Evolutionary conservation across 148 eudicot genomes (phyloP).

Genomic region (Spergularia marina): DNA sequence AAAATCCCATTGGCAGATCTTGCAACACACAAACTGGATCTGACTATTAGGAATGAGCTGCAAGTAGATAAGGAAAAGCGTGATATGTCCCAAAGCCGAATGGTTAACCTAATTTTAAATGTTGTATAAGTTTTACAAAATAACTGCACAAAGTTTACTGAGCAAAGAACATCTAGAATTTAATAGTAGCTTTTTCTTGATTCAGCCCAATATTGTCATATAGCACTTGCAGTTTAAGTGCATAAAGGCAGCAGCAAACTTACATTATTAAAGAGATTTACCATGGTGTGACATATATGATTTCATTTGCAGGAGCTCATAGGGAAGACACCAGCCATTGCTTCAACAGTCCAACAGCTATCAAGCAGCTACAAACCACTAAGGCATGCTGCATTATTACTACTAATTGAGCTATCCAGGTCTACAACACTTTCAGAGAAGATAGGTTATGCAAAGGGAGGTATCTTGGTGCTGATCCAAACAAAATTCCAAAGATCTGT

Average conservation of each 20-base stretch:
- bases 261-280: not conserved
- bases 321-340: constrained; percentile 43
- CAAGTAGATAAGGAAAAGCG: not conserved
- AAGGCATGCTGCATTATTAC: constrained; percentile 56
- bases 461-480: constrained; percentile 52
- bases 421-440: constrained; percentile 37
- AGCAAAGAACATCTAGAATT: not conserved
- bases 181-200: not conserved
- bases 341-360: constrained; percentile 52
- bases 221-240: not conserved
- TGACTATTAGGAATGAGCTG: not conserved
- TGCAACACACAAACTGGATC: not conserved
- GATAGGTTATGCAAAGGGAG: constrained; percentile 54
- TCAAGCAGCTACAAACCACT: constrained; percentile 63
- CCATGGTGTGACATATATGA: not conserved
- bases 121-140: no score
- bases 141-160: no score
- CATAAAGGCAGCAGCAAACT: not conserved
- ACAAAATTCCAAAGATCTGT: constrained; percentile 44
- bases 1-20: not conserved
- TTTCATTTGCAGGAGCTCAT: constrained; percentile 48
- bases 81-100: not conserved
- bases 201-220: not conserved
- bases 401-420: constrained; percentile 60
- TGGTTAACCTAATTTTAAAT: not conserved